Conservation (phyloP, 345 rosid genomes). For the Pugionium cornutum region DNA sequence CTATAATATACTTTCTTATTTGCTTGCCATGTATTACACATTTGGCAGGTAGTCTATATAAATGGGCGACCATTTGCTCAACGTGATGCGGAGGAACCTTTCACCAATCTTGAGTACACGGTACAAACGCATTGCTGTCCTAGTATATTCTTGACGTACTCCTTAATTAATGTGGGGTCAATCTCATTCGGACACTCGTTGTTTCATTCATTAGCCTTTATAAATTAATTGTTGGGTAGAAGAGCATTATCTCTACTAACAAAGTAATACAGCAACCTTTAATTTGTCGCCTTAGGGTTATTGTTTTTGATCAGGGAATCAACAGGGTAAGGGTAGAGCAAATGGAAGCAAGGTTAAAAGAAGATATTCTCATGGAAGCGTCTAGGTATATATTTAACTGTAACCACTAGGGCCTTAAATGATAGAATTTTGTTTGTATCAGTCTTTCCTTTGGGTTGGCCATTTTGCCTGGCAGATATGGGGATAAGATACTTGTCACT, state of each 20-base stretch:
- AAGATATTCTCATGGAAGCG: slow-evolving; percentile 89
- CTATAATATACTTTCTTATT: not conserved
- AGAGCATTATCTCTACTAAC: too few relatives aligned
- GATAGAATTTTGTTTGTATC: slow-evolving; percentile 6
- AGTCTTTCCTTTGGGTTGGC: slow-evolving; percentile 19
- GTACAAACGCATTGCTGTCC: slow-evolving; percentile 43
- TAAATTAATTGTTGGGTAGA: not conserved
- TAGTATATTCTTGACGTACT: not conserved
- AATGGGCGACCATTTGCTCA: slow-evolving; percentile 96
- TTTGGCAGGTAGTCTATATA: slow-evolving; percentile 78
- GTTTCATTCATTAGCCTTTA: not conserved
- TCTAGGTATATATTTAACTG: slow-evolving; percentile 52
- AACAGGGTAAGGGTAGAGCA: slow-evolving; percentile 87
- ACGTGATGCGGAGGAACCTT: slow-evolving; percentile 94
- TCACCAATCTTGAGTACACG: slow-evolving; percentile 97
- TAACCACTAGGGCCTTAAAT: not conserved
- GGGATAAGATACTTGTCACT: slow-evolving; percentile 96
- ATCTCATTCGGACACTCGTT: not conserved
- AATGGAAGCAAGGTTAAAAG: slow-evolving; percentile 92
- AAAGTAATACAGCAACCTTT: not conserved
- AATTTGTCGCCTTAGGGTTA: slow-evolving; percentile 20
- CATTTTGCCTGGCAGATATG: slow-evolving; percentile 67
- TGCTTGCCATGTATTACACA: slow-evolving; percentile 4
- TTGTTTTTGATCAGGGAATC: slow-evolving; percentile 63
- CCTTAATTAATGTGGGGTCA: not conserved